A percentile compares a stretch with the other conserved stretches of the same genome.
These are phyloP conservation scores for Gliomastix tumulicola DNA, from an alignment of 2,329 filamentous ascomycete species.

Conservation along the genomic window DNA sequence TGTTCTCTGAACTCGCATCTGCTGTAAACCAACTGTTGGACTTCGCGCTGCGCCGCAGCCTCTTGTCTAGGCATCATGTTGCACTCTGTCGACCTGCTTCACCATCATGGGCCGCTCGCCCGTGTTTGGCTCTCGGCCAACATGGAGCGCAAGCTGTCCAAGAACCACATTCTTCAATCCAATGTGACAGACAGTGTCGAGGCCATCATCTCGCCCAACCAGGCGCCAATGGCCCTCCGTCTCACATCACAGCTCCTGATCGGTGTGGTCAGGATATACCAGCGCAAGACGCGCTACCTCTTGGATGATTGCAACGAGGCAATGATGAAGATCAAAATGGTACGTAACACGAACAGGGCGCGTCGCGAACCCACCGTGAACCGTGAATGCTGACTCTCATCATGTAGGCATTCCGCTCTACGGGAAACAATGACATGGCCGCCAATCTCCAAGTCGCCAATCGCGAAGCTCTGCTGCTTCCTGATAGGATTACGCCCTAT, in stretches of 20 bases:
- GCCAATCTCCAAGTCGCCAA: slow-evolving; percentile 73
- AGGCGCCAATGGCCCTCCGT: slow-evolving; percentile 90
- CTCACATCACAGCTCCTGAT: slow-evolving; percentile 90
- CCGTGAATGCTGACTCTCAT: slow-evolving; percentile 19
- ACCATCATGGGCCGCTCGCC: slow-evolving; percentile 94
- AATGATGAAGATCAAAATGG: slow-evolving; percentile 97
- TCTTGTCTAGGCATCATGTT: slow-evolving; percentile 62
- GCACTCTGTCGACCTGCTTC: slow-evolving; percentile 91
- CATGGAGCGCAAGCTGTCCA: slow-evolving; percentile 95
- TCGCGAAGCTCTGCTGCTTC: slow-evolving; percentile 79
- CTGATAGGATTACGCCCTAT: slow-evolving; percentile 87
- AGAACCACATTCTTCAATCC: slow-evolving; percentile 89
- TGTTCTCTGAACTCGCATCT: too few species aligned
- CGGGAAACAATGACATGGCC: slow-evolving; percentile 93
- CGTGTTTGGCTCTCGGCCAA: slow-evolving; percentile 98
- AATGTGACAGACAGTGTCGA: slow-evolving; percentile 93
- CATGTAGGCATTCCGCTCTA: slow-evolving; percentile 85
- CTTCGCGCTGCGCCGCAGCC: slow-evolving; percentile 18
- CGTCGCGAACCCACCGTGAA: too few species aligned
- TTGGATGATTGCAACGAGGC: slow-evolving; percentile 97
- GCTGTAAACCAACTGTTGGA: too few species aligned
- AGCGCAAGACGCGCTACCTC: slow-evolving; percentile 91
- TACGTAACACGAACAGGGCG: slow-evolving; percentile 39
- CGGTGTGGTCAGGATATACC: slow-evolving; percentile 96
- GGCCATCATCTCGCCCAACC: slow-evolving; percentile 86